phyloP scores from a whole-genome alignment of 2,329 filamentous ascomycete genomes.

The Fusarium sp. region DNA sequence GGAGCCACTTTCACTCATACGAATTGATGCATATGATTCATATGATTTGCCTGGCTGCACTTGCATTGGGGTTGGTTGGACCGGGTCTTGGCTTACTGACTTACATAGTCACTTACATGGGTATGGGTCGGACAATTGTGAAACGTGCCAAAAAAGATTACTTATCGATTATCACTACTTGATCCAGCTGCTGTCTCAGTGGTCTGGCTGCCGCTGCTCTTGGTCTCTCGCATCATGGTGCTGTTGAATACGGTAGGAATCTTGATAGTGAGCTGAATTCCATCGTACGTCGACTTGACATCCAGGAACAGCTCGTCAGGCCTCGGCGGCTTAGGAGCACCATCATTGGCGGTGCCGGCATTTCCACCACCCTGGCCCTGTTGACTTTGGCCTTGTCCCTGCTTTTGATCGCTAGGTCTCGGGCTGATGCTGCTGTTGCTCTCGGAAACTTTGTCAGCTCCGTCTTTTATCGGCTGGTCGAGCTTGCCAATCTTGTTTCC shows the following conservation, averaged over 20 bases:
- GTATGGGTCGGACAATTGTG: conserved; percentile 25
- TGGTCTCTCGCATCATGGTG: conserved; percentile 28
- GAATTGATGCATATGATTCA: conserved; percentile 28
- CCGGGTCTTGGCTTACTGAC: conserved; percentile 11
- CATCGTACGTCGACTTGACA: conserved; percentile 68
- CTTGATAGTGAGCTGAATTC: conserved; percentile 68
- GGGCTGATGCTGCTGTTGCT: conserved; percentile 5
- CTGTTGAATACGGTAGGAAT: conserved; percentile 67
- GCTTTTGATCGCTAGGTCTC: not conserved
- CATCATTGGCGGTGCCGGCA: not conserved
- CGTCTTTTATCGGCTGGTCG: conserved; percentile 54
- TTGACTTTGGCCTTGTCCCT: not conserved
- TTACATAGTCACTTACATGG: conserved; percentile 29
- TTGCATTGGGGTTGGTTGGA: not conserved
- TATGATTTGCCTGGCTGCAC: conserved; percentile 14
- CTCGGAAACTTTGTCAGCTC: conserved; percentile 17
- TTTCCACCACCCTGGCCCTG: conserved; percentile 8
- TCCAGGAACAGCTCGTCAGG: conserved; percentile 66
- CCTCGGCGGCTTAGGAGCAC: conserved; percentile 50
- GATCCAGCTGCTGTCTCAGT: not conserved
- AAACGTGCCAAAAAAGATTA: conserved; percentile 31
- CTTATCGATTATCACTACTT: conserved; percentile 35
- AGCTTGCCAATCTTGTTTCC: conserved; percentile 73
- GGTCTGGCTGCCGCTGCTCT: conserved; percentile 23
- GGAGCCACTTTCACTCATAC: conserved; percentile 22